These are phyloP conservation scores for Hibiscus mutabilis DNA, from an alignment of 345 rosid genomes.

Conservation along the genomic window DNA sequence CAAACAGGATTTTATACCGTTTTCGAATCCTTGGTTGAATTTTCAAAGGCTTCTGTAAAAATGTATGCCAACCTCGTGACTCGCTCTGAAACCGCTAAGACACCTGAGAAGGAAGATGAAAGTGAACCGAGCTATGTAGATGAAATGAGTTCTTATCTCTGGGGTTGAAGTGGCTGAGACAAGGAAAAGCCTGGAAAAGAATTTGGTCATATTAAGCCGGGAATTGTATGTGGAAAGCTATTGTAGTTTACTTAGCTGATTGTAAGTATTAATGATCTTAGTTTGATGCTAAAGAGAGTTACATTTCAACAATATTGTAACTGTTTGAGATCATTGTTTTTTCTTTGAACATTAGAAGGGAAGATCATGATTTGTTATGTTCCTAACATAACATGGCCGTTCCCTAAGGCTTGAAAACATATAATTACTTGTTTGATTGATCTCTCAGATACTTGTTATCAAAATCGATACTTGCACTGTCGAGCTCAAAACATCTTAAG, in stretches of 20 bases:
- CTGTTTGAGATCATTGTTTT: background rate
- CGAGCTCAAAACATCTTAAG: slow-evolving; percentile 37
- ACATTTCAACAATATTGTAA: background rate
- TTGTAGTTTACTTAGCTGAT: background rate
- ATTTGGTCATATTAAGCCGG: background rate
- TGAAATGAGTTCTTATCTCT: slow-evolving; percentile 8
- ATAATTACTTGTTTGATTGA: background rate
- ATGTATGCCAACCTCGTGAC: slow-evolving; percentile 29
- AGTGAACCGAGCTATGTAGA: slow-evolving; percentile 8
- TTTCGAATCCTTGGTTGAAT: slow-evolving; percentile 26
- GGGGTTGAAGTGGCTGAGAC: background rate
- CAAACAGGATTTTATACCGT: slow-evolving; percentile 33
- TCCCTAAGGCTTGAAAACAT: background rate
- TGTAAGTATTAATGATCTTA: slow-evolving; percentile 1
- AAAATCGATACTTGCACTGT: slow-evolving; percentile 22
- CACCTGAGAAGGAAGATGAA: slow-evolving; percentile 3
- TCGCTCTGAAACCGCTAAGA: slow-evolving; percentile 14
- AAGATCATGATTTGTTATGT: background rate
- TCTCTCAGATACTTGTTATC: slow-evolving; percentile 23
- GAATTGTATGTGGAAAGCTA: background rate
- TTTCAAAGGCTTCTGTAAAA: slow-evolving; percentile 28
- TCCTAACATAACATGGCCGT: background rate
- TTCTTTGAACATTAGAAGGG: background rate
- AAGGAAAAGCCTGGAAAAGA: background rate
- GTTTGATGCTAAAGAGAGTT: background rate